These are phyloP conservation scores for Tolypocladium cylindrosporum DNA, from an alignment of 2,329 filamentous ascomycete species.

Conservation along the genomic window DNA sequence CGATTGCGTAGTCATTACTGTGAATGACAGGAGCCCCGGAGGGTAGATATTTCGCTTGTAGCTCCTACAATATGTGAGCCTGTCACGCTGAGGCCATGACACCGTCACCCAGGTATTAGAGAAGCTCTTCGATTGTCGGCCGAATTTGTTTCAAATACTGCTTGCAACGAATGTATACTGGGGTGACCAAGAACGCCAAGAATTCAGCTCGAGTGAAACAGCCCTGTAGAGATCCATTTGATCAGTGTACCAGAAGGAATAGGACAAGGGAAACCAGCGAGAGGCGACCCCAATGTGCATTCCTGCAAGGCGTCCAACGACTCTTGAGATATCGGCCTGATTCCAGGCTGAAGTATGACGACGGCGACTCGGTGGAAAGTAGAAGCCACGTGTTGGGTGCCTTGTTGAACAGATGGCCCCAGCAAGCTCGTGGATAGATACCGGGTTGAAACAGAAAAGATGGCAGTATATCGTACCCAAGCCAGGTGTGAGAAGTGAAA, in stretches of 20 bases:
- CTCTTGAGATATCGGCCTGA: not conserved
- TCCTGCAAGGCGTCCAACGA: too few species aligned
- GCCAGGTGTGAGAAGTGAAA: too few species aligned
- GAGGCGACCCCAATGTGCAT: not conserved
- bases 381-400: not conserved
- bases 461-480: too few species aligned
- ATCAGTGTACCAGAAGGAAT: not conserved
- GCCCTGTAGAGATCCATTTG: not conserved
- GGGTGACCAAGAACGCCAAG: not conserved
- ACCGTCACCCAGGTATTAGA: too few species aligned
- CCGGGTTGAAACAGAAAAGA: too few species aligned
- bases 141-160: not conserved
- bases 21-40: too few species aligned
- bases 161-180: not conserved
- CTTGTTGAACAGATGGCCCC: not conserved
- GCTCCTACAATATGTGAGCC: not conserved
- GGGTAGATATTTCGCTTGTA: too few species aligned
- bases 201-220: not conserved
- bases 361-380: not conserved
- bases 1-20: slow-evolving; percentile 28
- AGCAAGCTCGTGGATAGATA: not conserved
- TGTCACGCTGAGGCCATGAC: not conserved
- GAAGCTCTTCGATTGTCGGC: not conserved
- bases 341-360: not conserved
- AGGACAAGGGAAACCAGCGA: not conserved